Evolutionary conservation across 73 alveolate species (phyloP).

Genomic region (Symbiodinium natans): DNA sequence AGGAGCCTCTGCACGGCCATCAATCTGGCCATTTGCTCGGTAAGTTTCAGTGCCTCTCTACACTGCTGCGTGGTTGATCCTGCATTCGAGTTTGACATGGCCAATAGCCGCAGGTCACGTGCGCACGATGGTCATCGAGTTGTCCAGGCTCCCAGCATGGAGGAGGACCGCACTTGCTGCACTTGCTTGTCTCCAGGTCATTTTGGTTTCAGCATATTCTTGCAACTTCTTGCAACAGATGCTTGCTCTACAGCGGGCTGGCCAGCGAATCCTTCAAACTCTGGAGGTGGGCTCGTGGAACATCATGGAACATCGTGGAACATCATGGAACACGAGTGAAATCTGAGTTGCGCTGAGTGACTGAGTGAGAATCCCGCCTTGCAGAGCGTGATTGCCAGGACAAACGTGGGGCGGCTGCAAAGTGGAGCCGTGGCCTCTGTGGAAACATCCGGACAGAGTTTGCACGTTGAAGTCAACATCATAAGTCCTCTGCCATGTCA

Average conservation of each 20-base stretch:
- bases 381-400: neutral
- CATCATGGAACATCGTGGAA: neutral
- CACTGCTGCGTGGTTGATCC: no score
- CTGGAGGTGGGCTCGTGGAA: constrained; percentile 9
- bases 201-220: neutral
- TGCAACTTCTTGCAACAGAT: neutral
- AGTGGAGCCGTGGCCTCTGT: constrained; percentile 28
- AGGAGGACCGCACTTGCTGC: neutral
- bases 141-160: neutral
- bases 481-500: no score
- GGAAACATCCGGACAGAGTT: neutral
- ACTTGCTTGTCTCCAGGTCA: neutral
- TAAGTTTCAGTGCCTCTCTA: neutral
- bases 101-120: neutral
- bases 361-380: neutral
- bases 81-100: neutral
- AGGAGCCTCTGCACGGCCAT: neutral
- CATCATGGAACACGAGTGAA: neutral
- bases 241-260: constrained; percentile 26
- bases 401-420: constrained; percentile 14
- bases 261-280: constrained; percentile 38
- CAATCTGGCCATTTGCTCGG: neutral
- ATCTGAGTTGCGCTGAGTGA: neutral
- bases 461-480: no score
- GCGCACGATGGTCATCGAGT: neutral